Conservation (phyloP, 345 rosid genomes). For the Anastatica hierochuntica region DNA sequence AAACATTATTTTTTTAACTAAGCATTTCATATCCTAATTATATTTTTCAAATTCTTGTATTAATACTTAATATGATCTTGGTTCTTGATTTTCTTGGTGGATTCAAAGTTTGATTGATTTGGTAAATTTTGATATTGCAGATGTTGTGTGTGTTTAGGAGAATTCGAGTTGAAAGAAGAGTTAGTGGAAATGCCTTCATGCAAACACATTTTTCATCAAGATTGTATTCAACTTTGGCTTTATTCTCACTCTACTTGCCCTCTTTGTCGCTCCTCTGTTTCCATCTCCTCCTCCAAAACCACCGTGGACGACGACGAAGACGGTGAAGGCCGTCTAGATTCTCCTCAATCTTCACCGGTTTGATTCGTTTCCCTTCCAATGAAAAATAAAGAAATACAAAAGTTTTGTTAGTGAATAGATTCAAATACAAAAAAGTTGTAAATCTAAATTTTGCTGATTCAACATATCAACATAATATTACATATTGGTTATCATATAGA, state of each 20-base stretch:
- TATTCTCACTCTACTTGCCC: too few species aligned
- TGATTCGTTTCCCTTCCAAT: not conserved
- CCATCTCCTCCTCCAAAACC: slow-evolving; percentile 25
- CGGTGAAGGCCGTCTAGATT: not conserved
- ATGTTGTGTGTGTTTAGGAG: slow-evolving; percentile 93
- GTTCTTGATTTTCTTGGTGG: too few species aligned
- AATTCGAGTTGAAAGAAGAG: slow-evolving; percentile 76
- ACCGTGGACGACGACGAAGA: not conserved
- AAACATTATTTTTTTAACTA: too few species aligned
- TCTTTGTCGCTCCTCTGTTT: slow-evolving; percentile 66
- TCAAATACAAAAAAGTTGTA: slow-evolving; percentile 11
- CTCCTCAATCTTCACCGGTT: too few species aligned
- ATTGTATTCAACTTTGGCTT: slow-evolving; percentile 86
- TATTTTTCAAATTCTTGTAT: too few species aligned
- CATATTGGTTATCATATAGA: not conserved
- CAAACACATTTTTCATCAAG: slow-evolving; percentile 75
- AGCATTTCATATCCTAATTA: too few species aligned
- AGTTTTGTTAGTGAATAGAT: slow-evolving; percentile 18
- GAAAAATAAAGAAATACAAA: slow-evolving; percentile 5
- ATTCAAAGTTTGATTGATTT: too few species aligned
- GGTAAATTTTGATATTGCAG: too few species aligned
- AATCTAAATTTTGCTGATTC: not conserved
- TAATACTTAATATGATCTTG: too few species aligned
- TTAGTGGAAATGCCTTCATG: slow-evolving; percentile 76
- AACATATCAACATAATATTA: not conserved